Evolutionary conservation across 2,329 filamentous ascomycete genomes (phyloP).

Genomic region (Leptographium galeiforme): DNA sequence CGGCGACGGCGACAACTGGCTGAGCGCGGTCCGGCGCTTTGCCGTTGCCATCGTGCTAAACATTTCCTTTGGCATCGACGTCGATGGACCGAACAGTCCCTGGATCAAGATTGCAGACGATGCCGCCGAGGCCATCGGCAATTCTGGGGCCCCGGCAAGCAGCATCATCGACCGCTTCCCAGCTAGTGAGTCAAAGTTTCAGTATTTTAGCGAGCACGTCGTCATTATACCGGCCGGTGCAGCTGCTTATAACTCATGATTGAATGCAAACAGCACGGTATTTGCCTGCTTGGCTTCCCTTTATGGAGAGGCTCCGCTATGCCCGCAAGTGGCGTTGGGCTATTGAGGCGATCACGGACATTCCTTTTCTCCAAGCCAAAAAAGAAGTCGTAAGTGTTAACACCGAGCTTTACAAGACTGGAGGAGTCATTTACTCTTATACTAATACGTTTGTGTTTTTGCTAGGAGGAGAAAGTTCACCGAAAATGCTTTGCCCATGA

Average conservation of each 20-base stretch:
- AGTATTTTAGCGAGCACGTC: neutral
- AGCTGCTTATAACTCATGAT: neutral
- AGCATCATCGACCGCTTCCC: constrained; percentile 7
- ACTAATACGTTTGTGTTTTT: neutral
- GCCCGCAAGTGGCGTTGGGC: constrained; percentile 1
- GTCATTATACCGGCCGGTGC: neutral
- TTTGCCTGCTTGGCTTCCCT: constrained; percentile 5
- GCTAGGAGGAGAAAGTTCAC: neutral
- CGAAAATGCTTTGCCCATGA: constrained; percentile 4
- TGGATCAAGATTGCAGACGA: constrained; percentile 13
- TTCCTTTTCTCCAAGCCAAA: constrained; percentile 12
- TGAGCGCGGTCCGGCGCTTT: constrained; percentile 8
- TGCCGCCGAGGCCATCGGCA: constrained; percentile 4
- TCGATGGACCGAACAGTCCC: constrained; percentile 12
- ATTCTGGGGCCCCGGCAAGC: constrained; percentile 6
- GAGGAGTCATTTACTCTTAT: neutral
- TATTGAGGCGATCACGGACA: constrained; percentile 13
- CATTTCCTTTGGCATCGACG: constrained; percentile 14
- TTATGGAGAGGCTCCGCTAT: constrained; percentile 1
- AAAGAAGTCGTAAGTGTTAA: neutral
- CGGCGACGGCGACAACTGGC: neutral
- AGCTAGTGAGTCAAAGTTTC: neutral
- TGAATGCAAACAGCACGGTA: neutral
- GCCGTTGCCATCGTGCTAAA: constrained; percentile 15
- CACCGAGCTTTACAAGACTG: neutral